Conservation (phyloP, 169 alveolate species). For the Pseudocohnilembus persalinus region DNA sequence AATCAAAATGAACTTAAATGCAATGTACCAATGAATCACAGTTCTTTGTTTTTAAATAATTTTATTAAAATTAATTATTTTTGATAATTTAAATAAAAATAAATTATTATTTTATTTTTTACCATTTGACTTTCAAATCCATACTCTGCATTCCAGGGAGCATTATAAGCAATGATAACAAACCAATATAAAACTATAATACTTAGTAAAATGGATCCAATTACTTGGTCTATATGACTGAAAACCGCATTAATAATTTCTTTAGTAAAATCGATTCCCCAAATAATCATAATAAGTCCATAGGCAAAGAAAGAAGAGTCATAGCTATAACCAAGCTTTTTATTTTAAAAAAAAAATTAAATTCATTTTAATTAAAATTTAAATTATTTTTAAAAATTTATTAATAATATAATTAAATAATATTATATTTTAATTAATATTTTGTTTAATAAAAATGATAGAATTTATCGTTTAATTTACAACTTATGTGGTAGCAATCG, state of each 20-base stretch:
- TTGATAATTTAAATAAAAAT: not conserved
- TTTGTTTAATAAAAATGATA: too few relatives aligned
- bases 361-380: too few relatives aligned
- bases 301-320: not conserved
- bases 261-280: not conserved
- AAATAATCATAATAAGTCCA: not conserved
- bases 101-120: too few relatives aligned
- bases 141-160: not conserved
- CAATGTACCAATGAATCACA: not conserved
- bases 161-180: not conserved
- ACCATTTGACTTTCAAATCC: not conserved
- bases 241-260: not conserved
- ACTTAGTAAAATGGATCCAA: not conserved
- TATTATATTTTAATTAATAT: too few relatives aligned
- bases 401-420: too few relatives aligned
- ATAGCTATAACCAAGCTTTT: not conserved
- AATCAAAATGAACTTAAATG: not conserved
- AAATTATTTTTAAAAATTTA: too few relatives aligned
- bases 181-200: not conserved
- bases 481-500: not conserved
- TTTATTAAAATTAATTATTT: too few relatives aligned
- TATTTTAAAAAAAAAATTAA: too few relatives aligned
- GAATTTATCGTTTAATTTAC: not conserved
- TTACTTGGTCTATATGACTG: not conserved
- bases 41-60: too few relatives aligned